Conservation (phyloP, 169 alveolate genomes). For the Eimeria falciformis region DNA sequence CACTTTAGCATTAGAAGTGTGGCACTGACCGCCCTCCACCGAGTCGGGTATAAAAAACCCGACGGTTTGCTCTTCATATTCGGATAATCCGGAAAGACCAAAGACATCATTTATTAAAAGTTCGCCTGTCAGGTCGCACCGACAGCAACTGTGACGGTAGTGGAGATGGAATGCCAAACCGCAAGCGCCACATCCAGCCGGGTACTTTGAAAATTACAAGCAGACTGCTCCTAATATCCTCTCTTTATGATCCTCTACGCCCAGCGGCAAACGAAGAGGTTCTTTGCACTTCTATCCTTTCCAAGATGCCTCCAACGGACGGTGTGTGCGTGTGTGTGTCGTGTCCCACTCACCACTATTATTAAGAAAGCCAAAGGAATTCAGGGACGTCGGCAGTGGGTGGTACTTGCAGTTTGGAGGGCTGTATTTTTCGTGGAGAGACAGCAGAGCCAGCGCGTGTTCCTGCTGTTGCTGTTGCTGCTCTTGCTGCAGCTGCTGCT, state of each 20-base stretch:
- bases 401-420: conserved; percentile 74
- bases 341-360: conserved; percentile 34
- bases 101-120: conserved; percentile 52
- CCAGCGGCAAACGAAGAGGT: too few species aligned
- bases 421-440: conserved; percentile 64
- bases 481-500: conserved; percentile 50
- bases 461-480: conserved; percentile 45
- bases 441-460: conserved; percentile 26
- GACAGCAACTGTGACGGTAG: background rate
- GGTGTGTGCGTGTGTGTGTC: too few species aligned
- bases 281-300: too few species aligned
- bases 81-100: conserved; percentile 64
- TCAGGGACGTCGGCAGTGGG: conserved; percentile 51
- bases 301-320: too few species aligned
- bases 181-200: too few species aligned
- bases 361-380: conserved; percentile 12
- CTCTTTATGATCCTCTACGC: too few species aligned
- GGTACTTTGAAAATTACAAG: too few species aligned
- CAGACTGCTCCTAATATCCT: too few species aligned
- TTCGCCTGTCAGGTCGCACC: conserved; percentile 16
- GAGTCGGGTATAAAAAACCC: conserved; percentile 28
- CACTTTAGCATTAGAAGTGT: too few species aligned
- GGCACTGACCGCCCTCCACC: background rate
- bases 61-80: conserved; percentile 33
- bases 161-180: background rate